Conservation (phyloP, 1,284 basidiomycete species). For the Pseudozyma hubeiensis region DNA sequence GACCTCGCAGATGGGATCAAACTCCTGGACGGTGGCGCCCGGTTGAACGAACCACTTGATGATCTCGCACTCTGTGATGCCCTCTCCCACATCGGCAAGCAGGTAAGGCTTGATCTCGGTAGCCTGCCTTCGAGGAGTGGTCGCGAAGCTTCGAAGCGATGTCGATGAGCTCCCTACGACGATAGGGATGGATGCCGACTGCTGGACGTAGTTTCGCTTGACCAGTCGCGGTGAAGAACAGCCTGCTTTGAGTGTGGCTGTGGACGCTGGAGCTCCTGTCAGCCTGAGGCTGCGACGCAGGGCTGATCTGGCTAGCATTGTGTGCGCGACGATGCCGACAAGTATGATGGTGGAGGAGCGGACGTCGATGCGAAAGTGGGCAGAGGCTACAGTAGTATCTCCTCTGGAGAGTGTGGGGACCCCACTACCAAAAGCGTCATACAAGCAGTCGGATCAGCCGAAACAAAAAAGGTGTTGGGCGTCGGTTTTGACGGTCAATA, state of each 20-base stretch:
- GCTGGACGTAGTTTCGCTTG: conserved; percentile 28
- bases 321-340: too few relatives aligned
- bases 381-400: background rate
- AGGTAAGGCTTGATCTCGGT: conserved; percentile 74
- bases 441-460: too few relatives aligned
- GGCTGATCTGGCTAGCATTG: conserved; percentile 24
- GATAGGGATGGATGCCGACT: conserved; percentile 12
- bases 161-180: conserved; percentile 27
- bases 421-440: conserved; percentile 7
- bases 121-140: conserved; percentile 26
- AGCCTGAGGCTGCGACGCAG: conserved; percentile 22
- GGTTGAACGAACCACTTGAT: conserved; percentile 74
- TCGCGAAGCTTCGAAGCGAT: conserved; percentile 34
- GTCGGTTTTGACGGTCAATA: conserved; percentile 33
- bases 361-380: background rate
- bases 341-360: background rate
- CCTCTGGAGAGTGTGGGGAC: conserved; percentile 18
- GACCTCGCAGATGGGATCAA: conserved; percentile 90
- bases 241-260: background rate
- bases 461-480: background rate
- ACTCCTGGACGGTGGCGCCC: conserved; percentile 76
- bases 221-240: conserved; percentile 4
- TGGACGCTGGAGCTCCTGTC: background rate
- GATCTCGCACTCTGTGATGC: conserved; percentile 70
- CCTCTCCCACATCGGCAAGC: conserved; percentile 95